Evolutionary conservation across 225 moss, liverwort and hornwort species (phyloP).

Genomic region (Bryoerythrophyllum caledonicum): DNA sequence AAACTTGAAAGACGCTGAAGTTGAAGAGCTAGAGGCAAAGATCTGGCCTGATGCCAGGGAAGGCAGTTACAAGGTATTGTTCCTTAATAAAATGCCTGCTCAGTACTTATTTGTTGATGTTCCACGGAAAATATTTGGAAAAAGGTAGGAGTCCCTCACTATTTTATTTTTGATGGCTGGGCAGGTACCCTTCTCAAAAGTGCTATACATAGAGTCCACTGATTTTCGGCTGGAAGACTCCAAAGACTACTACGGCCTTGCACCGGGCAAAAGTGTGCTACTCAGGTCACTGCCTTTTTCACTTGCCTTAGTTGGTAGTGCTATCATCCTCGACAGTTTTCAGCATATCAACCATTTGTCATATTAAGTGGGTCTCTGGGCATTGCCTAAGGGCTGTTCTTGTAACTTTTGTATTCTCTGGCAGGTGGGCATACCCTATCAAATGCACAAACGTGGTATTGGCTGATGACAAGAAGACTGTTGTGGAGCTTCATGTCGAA

Average conservation of each 20-base stretch:
- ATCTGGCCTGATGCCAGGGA: slow-evolving; percentile 93
- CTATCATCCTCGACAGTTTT: neutral
- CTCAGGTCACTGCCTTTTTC: slow-evolving; percentile 62
- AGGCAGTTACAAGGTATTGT: slow-evolving; percentile 79
- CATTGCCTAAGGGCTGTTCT: neutral
- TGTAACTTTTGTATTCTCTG: slow-evolving; percentile 1
- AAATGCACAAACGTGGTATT: slow-evolving; percentile 83
- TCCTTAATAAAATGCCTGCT: neutral
- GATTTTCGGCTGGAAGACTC: slow-evolving; percentile 95
- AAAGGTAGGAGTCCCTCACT: slow-evolving; percentile 7
- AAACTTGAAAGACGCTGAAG: slow-evolving; percentile 62
- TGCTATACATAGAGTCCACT: slow-evolving; percentile 79
- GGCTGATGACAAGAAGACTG: slow-evolving; percentile 66
- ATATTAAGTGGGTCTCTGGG: neutral
- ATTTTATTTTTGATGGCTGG: slow-evolving; percentile 5
- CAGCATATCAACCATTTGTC: neutral
- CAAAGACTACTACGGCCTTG: slow-evolving; percentile 97
- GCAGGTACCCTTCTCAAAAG: slow-evolving; percentile 89
- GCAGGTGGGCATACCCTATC: slow-evolving; percentile 94
- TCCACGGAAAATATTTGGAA: neutral
- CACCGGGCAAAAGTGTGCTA: slow-evolving; percentile 92
- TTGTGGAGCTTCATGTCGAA: slow-evolving; percentile 87
- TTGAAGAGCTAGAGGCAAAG: slow-evolving; percentile 90
- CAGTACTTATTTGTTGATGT: neutral
- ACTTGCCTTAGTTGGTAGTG: neutral